These are phyloP conservation scores for Fonsecaea nubica DNA, from an alignment of 2,329 filamentous ascomycete species.

Conservation along the genomic window DNA sequence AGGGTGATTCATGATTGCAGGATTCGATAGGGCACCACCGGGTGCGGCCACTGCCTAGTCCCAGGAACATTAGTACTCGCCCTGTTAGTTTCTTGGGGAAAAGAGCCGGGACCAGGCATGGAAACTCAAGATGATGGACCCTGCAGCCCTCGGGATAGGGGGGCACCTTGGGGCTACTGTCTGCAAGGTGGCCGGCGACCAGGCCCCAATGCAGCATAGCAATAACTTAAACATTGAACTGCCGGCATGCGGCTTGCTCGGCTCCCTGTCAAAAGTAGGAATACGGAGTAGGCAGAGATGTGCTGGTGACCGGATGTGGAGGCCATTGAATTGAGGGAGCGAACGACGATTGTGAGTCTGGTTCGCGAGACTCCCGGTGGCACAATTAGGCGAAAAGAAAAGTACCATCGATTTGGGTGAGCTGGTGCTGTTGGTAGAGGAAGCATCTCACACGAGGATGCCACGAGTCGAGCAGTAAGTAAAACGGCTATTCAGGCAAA, in stretches of 20 bases:
- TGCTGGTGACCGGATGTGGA: background rate
- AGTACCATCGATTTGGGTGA: background rate
- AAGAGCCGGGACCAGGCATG: conserved; percentile 7
- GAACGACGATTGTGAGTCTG: background rate
- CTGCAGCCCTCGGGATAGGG: conserved; percentile 8
- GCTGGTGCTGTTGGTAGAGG: background rate
- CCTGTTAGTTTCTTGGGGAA: background rate
- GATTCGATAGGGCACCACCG: conserved; percentile 5
- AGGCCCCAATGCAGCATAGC: conserved; percentile 18
- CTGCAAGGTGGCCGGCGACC: conserved; percentile 6
- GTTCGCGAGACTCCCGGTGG: background rate
- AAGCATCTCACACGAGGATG: conserved; percentile 5
- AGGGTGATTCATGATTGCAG: conserved; percentile 13
- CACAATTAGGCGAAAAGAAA: conserved; percentile 5
- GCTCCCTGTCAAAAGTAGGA: conserved; percentile 10
- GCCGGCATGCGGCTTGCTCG: conserved; percentile 12
- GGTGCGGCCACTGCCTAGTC: conserved; percentile 7
- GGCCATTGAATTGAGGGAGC: background rate
- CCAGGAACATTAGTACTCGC: background rate
- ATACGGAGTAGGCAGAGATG: background rate
- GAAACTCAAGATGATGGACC: background rate
- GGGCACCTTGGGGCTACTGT: conserved; percentile 5
- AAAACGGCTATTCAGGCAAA: background rate
- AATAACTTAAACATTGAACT: conserved; percentile 5
- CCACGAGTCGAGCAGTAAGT: conserved; percentile 13